These are phyloP conservation scores for Colletotrichum camelliae DNA, from an alignment of 2,329 filamentous ascomycete species.

Conservation along the genomic window DNA sequence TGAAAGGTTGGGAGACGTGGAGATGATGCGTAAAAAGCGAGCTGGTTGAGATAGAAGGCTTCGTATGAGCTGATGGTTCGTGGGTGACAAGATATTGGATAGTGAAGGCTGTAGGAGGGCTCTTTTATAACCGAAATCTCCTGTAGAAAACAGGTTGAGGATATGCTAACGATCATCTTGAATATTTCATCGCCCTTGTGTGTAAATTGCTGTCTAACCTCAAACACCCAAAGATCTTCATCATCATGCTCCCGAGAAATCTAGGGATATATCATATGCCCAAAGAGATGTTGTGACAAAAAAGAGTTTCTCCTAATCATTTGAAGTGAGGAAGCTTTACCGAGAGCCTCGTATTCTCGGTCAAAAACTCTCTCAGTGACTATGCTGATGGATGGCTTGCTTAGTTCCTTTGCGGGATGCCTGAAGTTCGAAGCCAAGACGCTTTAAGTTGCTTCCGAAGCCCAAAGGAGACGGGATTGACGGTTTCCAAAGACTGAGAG, in stretches of 20 bases:
- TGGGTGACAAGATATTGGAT: neutral
- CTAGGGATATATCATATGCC: neutral
- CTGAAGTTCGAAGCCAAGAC: neutral
- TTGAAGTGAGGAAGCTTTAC: neutral
- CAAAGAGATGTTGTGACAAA: fast-evolving
- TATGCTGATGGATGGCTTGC: fast-evolving
- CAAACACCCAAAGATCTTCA: neutral
- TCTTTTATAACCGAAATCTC: fast-evolving
- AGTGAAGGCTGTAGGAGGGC: neutral
- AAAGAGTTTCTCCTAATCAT: neutral
- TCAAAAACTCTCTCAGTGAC: fast-evolving
- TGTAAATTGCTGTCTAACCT: neutral
- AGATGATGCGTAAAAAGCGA: neutral
- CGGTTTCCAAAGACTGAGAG: neutral
- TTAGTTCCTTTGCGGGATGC: neutral
- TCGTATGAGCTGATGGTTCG: neutral
- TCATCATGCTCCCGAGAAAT: neutral
- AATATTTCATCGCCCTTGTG: neutral
- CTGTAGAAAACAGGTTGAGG: neutral
- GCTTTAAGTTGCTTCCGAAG: neutral
- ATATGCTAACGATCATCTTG: neutral
- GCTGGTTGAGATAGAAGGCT: neutral
- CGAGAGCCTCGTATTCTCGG: neutral
- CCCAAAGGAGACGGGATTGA: neutral
- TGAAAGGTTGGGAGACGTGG: neutral